These are phyloP conservation scores for Xerocomellus chrysenteron DNA, from an alignment of 768 basidiomycete genomes.

Conservation along the genomic window DNA sequence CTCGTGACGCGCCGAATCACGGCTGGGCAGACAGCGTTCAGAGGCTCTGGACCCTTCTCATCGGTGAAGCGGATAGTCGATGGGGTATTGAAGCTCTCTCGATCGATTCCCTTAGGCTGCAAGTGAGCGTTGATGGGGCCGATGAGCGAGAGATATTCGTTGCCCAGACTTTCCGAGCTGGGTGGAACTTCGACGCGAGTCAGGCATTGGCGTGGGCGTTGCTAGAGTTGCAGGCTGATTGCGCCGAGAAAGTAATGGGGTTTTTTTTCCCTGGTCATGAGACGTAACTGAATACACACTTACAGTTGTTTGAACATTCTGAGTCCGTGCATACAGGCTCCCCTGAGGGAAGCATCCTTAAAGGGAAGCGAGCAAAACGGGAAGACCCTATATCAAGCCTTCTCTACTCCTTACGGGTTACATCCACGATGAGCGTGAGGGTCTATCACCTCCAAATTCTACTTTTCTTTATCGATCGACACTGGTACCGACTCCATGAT, in stretches of 20 bases:
- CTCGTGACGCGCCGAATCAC: constrained; percentile 30
- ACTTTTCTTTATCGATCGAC: constrained; percentile 79
- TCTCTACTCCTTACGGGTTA: constrained; percentile 46
- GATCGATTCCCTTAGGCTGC: constrained; percentile 63
- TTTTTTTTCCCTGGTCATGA: not conserved
- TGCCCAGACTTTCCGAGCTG: constrained; percentile 67
- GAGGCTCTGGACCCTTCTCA: constrained; percentile 55
- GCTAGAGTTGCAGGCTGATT: constrained; percentile 79
- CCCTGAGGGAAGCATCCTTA: constrained; percentile 27
- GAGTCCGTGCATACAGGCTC: constrained; percentile 50
- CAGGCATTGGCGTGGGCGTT: constrained; percentile 81
- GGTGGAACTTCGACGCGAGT: constrained; percentile 63
- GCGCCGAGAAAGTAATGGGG: constrained; percentile 58
- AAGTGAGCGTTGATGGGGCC: constrained; percentile 28
- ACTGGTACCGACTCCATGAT: constrained; percentile 66
- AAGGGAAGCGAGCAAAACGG: constrained; percentile 51
- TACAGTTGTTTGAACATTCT: constrained; percentile 61
- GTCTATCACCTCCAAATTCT: constrained; percentile 69
- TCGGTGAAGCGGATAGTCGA: constrained; percentile 60
- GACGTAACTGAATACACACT: not conserved
- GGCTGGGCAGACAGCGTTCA: constrained; percentile 49
- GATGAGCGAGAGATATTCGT: constrained; percentile 47
- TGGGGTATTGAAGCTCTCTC: constrained; percentile 67
- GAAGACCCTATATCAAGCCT: constrained; percentile 62
- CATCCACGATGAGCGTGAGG: constrained; percentile 34